phyloP scores from a whole-genome alignment of 768 basidiomycete genomes.

The Lentinus brumalis region DNA sequence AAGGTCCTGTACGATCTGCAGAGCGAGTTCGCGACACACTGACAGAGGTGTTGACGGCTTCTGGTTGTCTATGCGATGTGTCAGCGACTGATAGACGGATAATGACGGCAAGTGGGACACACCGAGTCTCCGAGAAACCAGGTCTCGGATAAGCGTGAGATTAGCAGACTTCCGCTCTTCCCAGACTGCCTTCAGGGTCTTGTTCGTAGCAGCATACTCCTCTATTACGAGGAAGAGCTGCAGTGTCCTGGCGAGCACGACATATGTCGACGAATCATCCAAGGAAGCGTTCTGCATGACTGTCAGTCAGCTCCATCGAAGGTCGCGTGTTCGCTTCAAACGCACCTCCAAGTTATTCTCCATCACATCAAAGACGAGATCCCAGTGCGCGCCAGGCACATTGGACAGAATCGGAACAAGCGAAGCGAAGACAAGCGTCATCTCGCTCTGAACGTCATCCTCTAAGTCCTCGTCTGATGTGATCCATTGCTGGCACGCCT shows the following conservation, averaged over 20 bases:
- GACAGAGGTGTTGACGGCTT: constrained; percentile 58
- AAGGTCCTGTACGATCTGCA: constrained; percentile 69
- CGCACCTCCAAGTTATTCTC: constrained; percentile 87
- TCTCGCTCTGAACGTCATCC: constrained; percentile 77
- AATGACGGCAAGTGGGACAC: constrained; percentile 21
- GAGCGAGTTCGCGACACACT: constrained; percentile 64
- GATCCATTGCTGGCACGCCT: constrained; percentile 86
- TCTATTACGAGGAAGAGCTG: constrained; percentile 66
- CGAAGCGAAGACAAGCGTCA: constrained; percentile 72
- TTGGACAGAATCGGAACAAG: constrained; percentile 89
- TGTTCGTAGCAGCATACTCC: constrained; percentile 74
- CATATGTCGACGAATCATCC: constrained; percentile 57
- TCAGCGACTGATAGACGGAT: background rate
- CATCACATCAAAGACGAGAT: constrained; percentile 84
- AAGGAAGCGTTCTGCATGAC: constrained; percentile 57
- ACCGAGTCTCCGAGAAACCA: constrained; percentile 61
- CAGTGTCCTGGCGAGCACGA: constrained; percentile 70
- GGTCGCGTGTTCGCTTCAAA: background rate
- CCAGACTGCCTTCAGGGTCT: constrained; percentile 71
- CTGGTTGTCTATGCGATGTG: constrained; percentile 16
- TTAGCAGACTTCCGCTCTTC: constrained; percentile 52
- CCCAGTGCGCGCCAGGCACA: constrained; percentile 89
- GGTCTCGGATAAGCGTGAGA: constrained; percentile 59
- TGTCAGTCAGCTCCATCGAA: background rate
- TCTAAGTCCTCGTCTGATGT: constrained; percentile 58